These are phyloP conservation scores for Saussurea involucrata DNA, from an alignment of 129 eudicot genomes.

Conservation along the genomic window DNA sequence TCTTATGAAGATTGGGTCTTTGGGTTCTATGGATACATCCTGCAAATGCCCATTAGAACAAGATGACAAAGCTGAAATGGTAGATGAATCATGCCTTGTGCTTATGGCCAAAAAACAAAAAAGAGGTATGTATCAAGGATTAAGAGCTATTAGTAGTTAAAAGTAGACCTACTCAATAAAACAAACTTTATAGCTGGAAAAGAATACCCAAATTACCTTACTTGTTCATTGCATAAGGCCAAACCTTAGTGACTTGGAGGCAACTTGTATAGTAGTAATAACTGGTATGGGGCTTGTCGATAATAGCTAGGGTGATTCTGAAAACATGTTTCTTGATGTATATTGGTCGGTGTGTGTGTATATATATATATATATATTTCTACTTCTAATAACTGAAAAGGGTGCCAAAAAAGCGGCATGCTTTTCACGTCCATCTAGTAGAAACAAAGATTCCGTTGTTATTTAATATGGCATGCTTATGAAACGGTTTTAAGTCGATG, in stretches of 20 bases:
- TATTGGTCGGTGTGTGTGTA: slow-evolving; percentile 20
- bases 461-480: slow-evolving; percentile 12
- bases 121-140: neutral
- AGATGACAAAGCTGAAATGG: slow-evolving; percentile 32
- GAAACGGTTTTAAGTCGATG: slow-evolving; percentile 2
- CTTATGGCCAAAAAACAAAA: slow-evolving; percentile 13
- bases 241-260: slow-evolving; percentile 22
- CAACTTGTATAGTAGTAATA: slow-evolving; percentile 3
- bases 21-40: slow-evolving; percentile 4
- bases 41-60: slow-evolving; percentile 32
- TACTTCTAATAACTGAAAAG: neutral
- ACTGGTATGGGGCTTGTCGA: neutral
- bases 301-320: neutral
- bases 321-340: slow-evolving; percentile 12
- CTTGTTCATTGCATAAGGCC: slow-evolving; percentile 7
- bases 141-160: neutral
- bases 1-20: slow-evolving; percentile 21
- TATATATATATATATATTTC: neutral
- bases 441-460: slow-evolving; percentile 5
- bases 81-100: slow-evolving; percentile 28
- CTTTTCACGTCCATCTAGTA: slow-evolving; percentile 1
- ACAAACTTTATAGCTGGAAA: neutral
- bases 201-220: neutral
- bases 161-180: slow-evolving; percentile 2
- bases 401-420: slow-evolving; percentile 20